A percentile compares a stretch with the other conserved stretches of the same genome.
These are phyloP conservation scores for Aspergillus melleus DNA, from an alignment of 2,329 filamentous ascomycete species.

Conservation along the genomic window DNA sequence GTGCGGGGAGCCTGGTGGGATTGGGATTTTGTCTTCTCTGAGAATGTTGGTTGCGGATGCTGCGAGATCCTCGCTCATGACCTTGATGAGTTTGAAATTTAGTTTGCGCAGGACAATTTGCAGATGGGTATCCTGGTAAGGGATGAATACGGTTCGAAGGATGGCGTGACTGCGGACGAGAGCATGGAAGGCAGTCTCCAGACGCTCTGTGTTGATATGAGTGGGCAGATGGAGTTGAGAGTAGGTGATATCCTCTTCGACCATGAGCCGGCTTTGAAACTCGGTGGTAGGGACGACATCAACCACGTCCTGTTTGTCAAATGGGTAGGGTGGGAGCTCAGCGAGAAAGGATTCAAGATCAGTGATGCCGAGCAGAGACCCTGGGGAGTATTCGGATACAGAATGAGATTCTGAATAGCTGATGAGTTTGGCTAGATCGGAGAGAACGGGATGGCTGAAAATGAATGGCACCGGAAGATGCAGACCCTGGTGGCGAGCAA, in stretches of 20 bases:
- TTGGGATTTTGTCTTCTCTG: not conserved
- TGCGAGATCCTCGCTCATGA: not conserved
- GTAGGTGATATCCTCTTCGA: not conserved
- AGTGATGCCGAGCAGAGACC: not conserved
- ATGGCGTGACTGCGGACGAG: slow-evolving; percentile 16
- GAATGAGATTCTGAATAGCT: not conserved
- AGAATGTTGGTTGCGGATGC: not conserved
- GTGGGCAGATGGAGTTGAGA: not conserved
- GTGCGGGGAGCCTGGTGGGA: not conserved
- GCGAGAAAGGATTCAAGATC: not conserved
- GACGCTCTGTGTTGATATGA: not conserved
- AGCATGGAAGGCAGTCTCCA: not conserved
- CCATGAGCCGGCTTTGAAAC: not conserved
- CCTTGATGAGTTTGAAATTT: not conserved
- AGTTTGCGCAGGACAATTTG: not conserved
- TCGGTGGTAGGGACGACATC: not conserved
- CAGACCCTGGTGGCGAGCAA: slow-evolving; percentile 14
- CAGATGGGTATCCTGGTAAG: not conserved
- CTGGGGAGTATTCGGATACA: not conserved
- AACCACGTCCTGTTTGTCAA: not conserved
- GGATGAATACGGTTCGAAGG: slow-evolving; percentile 17
- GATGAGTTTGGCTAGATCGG: not conserved
- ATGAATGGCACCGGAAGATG: slow-evolving; percentile 22
- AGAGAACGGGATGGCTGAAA: slow-evolving; percentile 17
- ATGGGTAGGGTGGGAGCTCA: not conserved